Base-by-base conservation (phyloP, 768 basidiomycete genomes). In the Mycena chlorophos region DNA sequence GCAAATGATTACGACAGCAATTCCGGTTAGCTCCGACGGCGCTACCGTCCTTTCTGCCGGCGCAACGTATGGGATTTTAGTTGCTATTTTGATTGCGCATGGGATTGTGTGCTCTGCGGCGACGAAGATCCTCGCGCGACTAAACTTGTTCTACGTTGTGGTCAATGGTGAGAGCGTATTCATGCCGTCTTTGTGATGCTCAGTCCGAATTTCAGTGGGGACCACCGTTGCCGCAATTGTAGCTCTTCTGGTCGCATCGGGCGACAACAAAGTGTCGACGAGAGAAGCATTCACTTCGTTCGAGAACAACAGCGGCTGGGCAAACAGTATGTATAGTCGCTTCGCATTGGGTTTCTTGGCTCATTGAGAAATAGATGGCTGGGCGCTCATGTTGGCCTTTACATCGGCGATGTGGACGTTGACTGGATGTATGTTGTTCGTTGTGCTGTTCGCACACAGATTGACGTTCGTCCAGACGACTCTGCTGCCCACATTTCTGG, bases 381-480 rank as follows among this genome's bases (percentile, higher is more conserved):
- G 87, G 87, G 85, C 87, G 1, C 89, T 89, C 67, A 73, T 88
- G 58, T 66, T 89, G 42, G 77, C 88, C 0, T 88, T 89, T 64
- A 87, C 86, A 0, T 75, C 88, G 1, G 85, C 87, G 0, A 89
- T 89, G 88, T 89, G 87, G 87, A 88, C 86, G 3, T 69, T 89
- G 52, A 89, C 88, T 2, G 88, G 87, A 57, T 89, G 87, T 88
- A 52, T 62, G 85, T 29, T 52, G 28, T n/a, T n/a, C 25, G 14
- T 34, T 38, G 42, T 28, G 8, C 8, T 19, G 17, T 47, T 22
- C 10, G 51, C n/a, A 27, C 23, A n/a, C 20, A 55, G n/a, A 58
- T 56, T 49, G 38, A 57, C 14, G 12, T 20, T 34, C 19, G 23
- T 47, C 23, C 58, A 88, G 87, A 89, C 58, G 87, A 89, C 63